A percentile compares a stretch with the other conserved stretches of the same genome.
Evolutionary conservation across 1,284 basidiomycete genomes (phyloP).

Genomic region (Violaceomyces palustris): DNA sequence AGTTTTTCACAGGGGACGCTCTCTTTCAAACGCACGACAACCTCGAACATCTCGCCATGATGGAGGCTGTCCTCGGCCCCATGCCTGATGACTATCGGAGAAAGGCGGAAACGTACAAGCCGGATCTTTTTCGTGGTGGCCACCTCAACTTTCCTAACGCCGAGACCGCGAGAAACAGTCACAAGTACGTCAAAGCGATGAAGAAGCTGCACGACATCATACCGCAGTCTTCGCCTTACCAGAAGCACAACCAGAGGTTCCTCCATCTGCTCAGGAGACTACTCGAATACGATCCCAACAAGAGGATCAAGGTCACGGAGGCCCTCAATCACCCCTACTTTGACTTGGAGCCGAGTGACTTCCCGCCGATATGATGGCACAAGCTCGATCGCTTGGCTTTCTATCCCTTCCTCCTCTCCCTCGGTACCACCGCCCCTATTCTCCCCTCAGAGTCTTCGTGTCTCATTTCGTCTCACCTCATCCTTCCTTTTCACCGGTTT

Average conservation of each 20-base stretch:
- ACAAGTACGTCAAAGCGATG: slow-evolving; percentile 86
- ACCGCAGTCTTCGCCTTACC: slow-evolving; percentile 19
- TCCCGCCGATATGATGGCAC: slow-evolving; percentile 20
- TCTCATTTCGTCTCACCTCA: background rate
- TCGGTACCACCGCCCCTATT: too few relatives aligned
- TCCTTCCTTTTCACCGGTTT: background rate
- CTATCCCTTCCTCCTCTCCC: too few relatives aligned
- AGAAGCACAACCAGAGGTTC: slow-evolving; percentile 66
- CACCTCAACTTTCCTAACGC: slow-evolving; percentile 89
- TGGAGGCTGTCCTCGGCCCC: slow-evolving; percentile 97
- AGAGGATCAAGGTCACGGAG: slow-evolving; percentile 53
- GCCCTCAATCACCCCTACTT: slow-evolving; percentile 51
- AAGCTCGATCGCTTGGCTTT: too few relatives aligned
- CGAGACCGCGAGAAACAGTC: slow-evolving; percentile 78
- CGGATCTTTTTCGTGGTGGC: slow-evolving; percentile 83
- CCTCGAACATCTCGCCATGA: slow-evolving; percentile 98
- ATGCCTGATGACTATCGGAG: slow-evolving; percentile 76
- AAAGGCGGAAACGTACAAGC: slow-evolving; percentile 61
- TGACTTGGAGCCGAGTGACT: slow-evolving; percentile 36
- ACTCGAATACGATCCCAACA: slow-evolving; percentile 82
- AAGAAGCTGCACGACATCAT: slow-evolving; percentile 82
- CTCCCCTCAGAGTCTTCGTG: background rate
- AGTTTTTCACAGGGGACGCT: slow-evolving; percentile 95
- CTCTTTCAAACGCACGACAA: slow-evolving; percentile 99
- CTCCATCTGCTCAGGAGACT: slow-evolving; percentile 79